Base-by-base conservation (phyloP, 148 eudicot species). In the Diospyros lotus region DNA sequence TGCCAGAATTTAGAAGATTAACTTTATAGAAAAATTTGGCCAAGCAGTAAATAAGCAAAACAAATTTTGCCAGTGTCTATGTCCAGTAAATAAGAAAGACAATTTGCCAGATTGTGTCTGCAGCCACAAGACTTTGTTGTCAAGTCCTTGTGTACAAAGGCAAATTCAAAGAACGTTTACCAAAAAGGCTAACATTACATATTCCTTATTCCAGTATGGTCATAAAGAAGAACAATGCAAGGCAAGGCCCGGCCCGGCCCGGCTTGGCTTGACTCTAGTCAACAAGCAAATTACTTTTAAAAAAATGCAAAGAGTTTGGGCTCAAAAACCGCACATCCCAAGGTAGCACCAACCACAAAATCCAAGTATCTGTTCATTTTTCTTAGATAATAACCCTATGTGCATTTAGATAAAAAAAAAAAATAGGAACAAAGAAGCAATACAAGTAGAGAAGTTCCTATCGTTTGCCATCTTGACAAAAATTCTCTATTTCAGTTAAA, bases 1-100 rank as follows among this genome's bases (percentile, higher is more conserved):
- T 50, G 50, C 41, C n/a, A 66, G n/a, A 62, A 64, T 69, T 63
- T 45, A 59, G 54, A 74, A 39, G 46, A 64, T 44, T 70, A 58
- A 71, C 44, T 64, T 46, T 52, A 64, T 12, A 18, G 56, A 6
- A 42, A 74, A 13, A 14, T 6, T 17, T 39, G 40, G 55, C 63
- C 18, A 58, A 46, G 10, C 63, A 12, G 46, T 17, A 51, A 28
- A 13, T 51, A 41, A 64, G 28, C 28, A 0, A 28, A 75, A 67
- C 6, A 18, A 68, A 8, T 68, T n/a, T 46, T 18, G 10, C 53
- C 56, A 68, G 48, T 13, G 56, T 18, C 15, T 13, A 9, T 28
- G 56, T 18, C n/a, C 54, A 44, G n/a, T 52, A 48, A 48, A 64
- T 17, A 64, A 28, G 28, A 28, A 28, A 28, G 28, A 28, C 0